These are phyloP conservation scores for Pythium insidiosum DNA, from an alignment of 352 stramenopile species.

Conservation along the genomic window DNA sequence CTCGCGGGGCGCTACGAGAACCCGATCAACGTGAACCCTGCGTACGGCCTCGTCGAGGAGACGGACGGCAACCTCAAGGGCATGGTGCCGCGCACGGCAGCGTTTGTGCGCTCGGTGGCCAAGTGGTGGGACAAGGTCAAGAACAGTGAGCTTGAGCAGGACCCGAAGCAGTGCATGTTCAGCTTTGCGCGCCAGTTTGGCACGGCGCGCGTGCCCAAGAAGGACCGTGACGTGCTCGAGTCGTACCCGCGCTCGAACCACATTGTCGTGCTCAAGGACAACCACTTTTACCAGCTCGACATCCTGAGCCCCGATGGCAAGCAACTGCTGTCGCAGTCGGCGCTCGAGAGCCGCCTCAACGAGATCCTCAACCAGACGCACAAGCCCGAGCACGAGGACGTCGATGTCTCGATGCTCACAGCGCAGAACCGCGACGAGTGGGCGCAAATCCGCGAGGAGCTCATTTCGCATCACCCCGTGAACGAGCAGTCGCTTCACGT, in stretches of 20 bases:
- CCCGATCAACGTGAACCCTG: slow-evolving; percentile 89
- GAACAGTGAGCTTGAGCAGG: slow-evolving; percentile 79
- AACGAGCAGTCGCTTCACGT: slow-evolving; percentile 63
- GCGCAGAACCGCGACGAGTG: slow-evolving; percentile 82
- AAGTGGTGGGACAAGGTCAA: slow-evolving; percentile 89
- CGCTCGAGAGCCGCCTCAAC: slow-evolving; percentile 56
- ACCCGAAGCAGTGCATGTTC: slow-evolving; percentile 88
- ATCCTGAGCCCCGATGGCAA: slow-evolving; percentile 78
- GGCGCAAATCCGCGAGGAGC: slow-evolving; percentile 63
- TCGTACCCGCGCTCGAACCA: slow-evolving; percentile 74
- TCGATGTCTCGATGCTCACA: slow-evolving; percentile 73
- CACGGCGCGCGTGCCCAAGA: slow-evolving; percentile 74
- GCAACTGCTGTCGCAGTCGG: slow-evolving; percentile 63
- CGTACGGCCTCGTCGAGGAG: slow-evolving; percentile 80
- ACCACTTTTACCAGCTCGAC: slow-evolving; percentile 80
- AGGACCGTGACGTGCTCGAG: slow-evolving; percentile 60
- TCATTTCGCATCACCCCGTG: slow-evolving; percentile 56
- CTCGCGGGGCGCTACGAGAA: slow-evolving; percentile 82
- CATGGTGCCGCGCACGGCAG: slow-evolving; percentile 60
- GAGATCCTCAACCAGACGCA: slow-evolving; percentile 52
- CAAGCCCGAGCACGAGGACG: slow-evolving; percentile 36
- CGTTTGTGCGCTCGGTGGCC: slow-evolving; percentile 72
- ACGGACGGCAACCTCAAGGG: slow-evolving; percentile 63
- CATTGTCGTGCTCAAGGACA: slow-evolving; percentile 85
- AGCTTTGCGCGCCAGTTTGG: slow-evolving; percentile 83